Evolutionary conservation across 768 basidiomycete species (phyloP), one percentile per base, ranked within the genome.

Genomic region (Termitomyces sp.): DNA sequence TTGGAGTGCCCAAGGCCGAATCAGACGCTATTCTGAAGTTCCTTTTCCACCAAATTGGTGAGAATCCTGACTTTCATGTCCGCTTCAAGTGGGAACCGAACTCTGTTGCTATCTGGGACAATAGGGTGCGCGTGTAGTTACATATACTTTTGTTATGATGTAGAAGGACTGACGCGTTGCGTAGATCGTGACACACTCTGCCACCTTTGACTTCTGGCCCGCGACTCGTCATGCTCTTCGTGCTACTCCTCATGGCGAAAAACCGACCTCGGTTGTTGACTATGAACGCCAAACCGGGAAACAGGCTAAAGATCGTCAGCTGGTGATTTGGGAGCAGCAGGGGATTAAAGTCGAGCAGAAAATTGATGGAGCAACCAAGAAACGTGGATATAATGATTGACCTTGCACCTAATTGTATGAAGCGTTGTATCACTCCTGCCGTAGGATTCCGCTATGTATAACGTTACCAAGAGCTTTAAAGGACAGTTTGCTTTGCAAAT

Each of bases 81-180:
- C 84, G 87, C 57, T 88, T 88, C 78, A 80, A 77, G 60, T 92
- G 91, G 91, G 79, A 86, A 66, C 73, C 76, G 38, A 83, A 90
- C 66, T 86, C 87, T 42, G 73, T 92, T 52, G 90, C 89, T n/a
- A 76, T 92, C 67, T 93, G 91, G 91, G 89, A 93, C 64, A 92
- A 92, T 69, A 77, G 90, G 68, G 87, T 88, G 60, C 40, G 79
- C 67, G 8, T 42, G 14, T 41, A 46, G 11, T 23, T 23, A 23
- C 7, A 7, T 17, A 33, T 10, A 33, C 9, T 37, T 42, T 47
- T 35, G 19, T 17, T 11, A 33, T 41, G 9, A 9, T n/a, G 19
- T 50, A 14, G 23, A 37, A n/a, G 53, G 8, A 21, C 46, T 33
- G 2, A 50, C 43, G 50, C 58, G 42, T 40, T 46, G 30, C 31